Percentiles rank a stretch among this genome's conserved stretches.
These are phyloP conservation scores for Penicillium corylophilum DNA, from an alignment of 2,329 filamentous ascomycete species.

Conservation along the genomic window DNA sequence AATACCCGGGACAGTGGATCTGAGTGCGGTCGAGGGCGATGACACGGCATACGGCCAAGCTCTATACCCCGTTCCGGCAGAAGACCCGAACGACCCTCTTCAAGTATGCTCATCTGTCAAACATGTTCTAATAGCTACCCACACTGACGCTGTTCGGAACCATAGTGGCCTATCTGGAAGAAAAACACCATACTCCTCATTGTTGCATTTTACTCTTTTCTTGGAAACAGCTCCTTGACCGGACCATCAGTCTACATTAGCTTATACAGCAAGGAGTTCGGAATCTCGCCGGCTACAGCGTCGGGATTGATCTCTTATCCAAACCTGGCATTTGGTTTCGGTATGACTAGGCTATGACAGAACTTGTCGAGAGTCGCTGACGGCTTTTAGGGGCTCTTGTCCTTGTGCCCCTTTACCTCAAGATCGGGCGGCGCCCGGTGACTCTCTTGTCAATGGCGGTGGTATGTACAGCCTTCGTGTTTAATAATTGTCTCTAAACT, in stretches of 20 bases:
- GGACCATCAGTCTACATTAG: constrained; percentile 60
- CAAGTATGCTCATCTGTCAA: constrained; percentile 36
- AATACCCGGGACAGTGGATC: constrained; percentile 58
- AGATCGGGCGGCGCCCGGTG: constrained; percentile 48
- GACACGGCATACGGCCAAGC: constrained; percentile 61
- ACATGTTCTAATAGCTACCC: neutral
- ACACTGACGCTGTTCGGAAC: neutral
- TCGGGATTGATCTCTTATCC: constrained; percentile 60
- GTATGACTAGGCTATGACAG: constrained; percentile 24
- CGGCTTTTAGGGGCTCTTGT: constrained; percentile 47
- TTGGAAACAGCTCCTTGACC: constrained; percentile 57
- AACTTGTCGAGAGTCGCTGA: neutral
- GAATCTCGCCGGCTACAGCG: constrained; percentile 51
- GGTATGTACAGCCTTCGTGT: constrained; percentile 15
- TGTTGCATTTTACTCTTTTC: constrained; percentile 57
- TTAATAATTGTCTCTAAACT: neutral
- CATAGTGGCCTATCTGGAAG: constrained; percentile 55
- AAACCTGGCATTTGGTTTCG: constrained; percentile 61
- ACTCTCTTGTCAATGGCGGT: constrained; percentile 44
- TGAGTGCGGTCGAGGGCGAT: constrained; percentile 56
- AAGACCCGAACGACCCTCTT: constrained; percentile 62
- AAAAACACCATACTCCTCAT: constrained; percentile 58
- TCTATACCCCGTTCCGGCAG: constrained; percentile 59
- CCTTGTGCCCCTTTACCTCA: constrained; percentile 59
- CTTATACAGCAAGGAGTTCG: constrained; percentile 55